Evolutionary conservation across 768 basidiomycete genomes (phyloP), one percentile per base, ranked within the genome.

Genomic region (Clavaria fumosa): DNA sequence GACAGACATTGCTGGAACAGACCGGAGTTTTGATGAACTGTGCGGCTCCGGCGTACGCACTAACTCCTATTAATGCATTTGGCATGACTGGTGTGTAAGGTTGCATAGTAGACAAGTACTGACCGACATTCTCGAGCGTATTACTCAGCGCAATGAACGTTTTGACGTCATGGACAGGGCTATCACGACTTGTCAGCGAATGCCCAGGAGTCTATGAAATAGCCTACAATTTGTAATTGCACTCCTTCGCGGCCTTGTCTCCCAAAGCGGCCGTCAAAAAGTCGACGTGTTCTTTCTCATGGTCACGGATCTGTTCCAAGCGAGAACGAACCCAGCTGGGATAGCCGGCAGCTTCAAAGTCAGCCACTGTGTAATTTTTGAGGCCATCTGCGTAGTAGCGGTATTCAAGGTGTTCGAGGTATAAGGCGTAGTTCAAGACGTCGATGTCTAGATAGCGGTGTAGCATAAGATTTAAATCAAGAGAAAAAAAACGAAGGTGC

Each of bases 171-270:
- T 57, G 58, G 48, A 68, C 63, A 5, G 65, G 60, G 59, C 63
- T 64, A 39, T 38, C 41, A 17, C 28, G 36, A 27, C 4, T 42
- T 14, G 18, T 4, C 3, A 27, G 22, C 18, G 4, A 26, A 24
- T 6, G 4, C 24, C 4, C 14, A 2, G 14, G 14, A 27, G 11
- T 1, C 56, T 9, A 28, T 9, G 9, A 9, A 14, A 9, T 14
- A 28, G 26, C 26, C 68, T 33, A 73, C 72, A 80, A 77, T 30
- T 47, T 47, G 53, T 82, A 82, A n/a, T 60, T 53, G 59, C 79
- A 82, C 3, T 70, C 57, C 47, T 64, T 39, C 9, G 67, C 59
- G 6, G 69, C 64, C 21, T 48, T 42, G 1, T 42, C 51, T 0
- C 57, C 59, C 4, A 59, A 52, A 19, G 55, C 57, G 1, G 66